phyloP scores from a whole-genome alignment of 805 yeast species.

The Candida boleticola region DNA sequence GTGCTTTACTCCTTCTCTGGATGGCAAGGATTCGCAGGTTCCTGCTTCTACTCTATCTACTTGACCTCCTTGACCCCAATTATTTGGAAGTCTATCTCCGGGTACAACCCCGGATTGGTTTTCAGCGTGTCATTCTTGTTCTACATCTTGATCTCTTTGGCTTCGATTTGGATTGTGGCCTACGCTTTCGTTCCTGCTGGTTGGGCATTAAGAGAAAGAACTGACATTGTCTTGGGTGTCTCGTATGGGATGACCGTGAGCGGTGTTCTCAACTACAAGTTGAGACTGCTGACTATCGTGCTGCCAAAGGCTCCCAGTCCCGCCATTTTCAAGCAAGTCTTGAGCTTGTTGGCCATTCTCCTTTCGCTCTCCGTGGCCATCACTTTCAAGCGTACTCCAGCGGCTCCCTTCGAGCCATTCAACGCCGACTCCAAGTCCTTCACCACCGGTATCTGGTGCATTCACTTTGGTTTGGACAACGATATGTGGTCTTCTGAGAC shows the following conservation, averaged over 20 bases:
- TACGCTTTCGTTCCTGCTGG: slow-evolving; percentile 99
- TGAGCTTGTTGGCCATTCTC: slow-evolving; percentile 40
- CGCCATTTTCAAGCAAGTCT: slow-evolving; percentile 18
- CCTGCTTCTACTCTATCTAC: slow-evolving; percentile 59
- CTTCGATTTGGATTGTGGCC: slow-evolving; percentile 96
- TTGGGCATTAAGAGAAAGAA: slow-evolving; percentile 79
- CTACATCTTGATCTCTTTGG: slow-evolving; percentile 59
- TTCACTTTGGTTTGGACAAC: slow-evolving; percentile 95
- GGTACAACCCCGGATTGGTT: slow-evolving; percentile 53
- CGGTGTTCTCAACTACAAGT: slow-evolving; percentile 47
- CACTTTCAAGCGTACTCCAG: slow-evolving; percentile 59
- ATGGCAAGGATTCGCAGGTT: slow-evolving; percentile 79
- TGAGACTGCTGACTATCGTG: slow-evolving; percentile 16
- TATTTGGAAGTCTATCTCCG: slow-evolving; percentile 55
- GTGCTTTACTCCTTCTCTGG: slow-evolving; percentile 52
- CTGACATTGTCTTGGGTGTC: slow-evolving; percentile 64
- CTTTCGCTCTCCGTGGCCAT: slow-evolving; percentile 52
- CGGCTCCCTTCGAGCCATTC: slow-evolving; percentile 59
- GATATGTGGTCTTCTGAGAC: slow-evolving; percentile 97
- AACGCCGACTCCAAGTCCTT: slow-evolving; percentile 57
- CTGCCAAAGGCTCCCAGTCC: slow-evolving; percentile 16
- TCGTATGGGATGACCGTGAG: slow-evolving; percentile 53
- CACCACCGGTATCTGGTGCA: slow-evolving; percentile 98
- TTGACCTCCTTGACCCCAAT: slow-evolving; percentile 59
- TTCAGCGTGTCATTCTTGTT: slow-evolving; percentile 50